phyloP scores from a whole-genome alignment of 805 yeast genomes.

The Wickerhamiella domercqiae region DNA sequence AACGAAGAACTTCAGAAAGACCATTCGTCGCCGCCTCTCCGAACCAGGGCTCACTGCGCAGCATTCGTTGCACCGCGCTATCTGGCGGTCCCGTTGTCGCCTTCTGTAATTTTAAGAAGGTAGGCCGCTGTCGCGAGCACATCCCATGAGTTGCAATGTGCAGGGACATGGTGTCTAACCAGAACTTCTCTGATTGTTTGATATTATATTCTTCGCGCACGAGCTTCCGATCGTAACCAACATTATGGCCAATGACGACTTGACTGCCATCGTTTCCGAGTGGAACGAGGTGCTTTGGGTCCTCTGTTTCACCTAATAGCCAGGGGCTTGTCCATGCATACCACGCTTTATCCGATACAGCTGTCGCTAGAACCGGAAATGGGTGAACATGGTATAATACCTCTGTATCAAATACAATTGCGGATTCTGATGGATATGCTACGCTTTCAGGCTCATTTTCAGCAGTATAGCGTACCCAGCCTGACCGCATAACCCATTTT shows the following conservation, averaged over 20 bases:
- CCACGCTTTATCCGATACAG: conserved; percentile 68
- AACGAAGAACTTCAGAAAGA: conserved; percentile 58
- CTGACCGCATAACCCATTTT: conserved; percentile 45
- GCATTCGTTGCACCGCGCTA: conserved; percentile 57
- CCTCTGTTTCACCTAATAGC: conserved; percentile 38
- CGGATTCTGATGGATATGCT: conserved; percentile 52
- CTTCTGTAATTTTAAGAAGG: conserved; percentile 37
- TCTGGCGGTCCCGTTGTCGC: conserved; percentile 8
- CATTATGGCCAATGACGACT: conserved; percentile 76
- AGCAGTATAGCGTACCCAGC: conserved; percentile 66
- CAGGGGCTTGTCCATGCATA: conserved; percentile 91
- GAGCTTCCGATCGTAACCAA: conserved; percentile 81
- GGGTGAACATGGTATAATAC: conserved; percentile 59
- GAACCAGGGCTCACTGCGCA: conserved; percentile 75
- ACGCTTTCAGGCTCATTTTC: conserved; percentile 38
- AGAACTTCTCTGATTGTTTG: conserved; percentile 54
- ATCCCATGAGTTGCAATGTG: conserved; percentile 86
- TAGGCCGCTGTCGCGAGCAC: conserved; percentile 78
- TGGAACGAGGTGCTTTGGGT: conserved; percentile 53
- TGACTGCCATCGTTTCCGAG: conserved; percentile 44
- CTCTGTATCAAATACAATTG: conserved; percentile 79
- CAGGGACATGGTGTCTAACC: conserved; percentile 78
- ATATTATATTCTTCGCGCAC: conserved; percentile 70
- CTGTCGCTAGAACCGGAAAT: conserved; percentile 70
- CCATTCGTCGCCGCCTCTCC: conserved; percentile 62